Evolutionary conservation across 495 filamentous ascomycete species (phyloP).

Genomic region (Lentithecium fluviatile): DNA sequence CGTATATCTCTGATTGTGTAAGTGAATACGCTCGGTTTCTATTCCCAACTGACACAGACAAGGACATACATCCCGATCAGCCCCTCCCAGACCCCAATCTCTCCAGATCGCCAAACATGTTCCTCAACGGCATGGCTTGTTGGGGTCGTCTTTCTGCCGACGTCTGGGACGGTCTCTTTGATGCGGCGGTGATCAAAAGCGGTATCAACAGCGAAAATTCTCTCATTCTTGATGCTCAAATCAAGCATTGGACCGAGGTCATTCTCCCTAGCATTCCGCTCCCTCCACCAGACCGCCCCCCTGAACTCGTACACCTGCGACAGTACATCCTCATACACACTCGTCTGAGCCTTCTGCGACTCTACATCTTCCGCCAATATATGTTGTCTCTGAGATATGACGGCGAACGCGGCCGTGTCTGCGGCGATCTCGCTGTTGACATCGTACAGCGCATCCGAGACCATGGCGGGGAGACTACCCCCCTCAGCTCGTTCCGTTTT

Average conservation of each 20-base stretch:
- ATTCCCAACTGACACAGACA: background rate
- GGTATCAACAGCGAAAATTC: constrained; percentile 6
- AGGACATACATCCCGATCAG: constrained; percentile 16
- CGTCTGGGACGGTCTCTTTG: constrained; percentile 26
- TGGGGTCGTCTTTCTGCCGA: constrained; percentile 20
- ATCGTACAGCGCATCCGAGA: constrained; percentile 13
- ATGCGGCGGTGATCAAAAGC: background rate
- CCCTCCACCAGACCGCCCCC: background rate
- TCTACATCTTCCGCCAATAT: constrained; percentile 7
- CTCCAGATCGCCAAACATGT: constrained; percentile 1
- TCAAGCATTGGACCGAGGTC: constrained; percentile 14
- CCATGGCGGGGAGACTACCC: background rate
- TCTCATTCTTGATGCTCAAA: constrained; percentile 12
- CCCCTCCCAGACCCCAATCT: constrained; percentile 10
- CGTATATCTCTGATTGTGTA: constrained; percentile 15
- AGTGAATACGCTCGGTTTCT: background rate
- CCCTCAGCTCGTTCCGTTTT: constrained; percentile 17
- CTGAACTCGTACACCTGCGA: constrained; percentile 1
- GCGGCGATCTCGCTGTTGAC: constrained; percentile 23
- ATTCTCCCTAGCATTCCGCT: constrained; percentile 6
- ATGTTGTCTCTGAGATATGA: constrained; percentile 19
- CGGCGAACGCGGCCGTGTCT: constrained; percentile 10
- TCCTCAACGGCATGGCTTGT: constrained; percentile 15
- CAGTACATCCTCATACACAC: constrained; percentile 19
- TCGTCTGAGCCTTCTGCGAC: constrained; percentile 13